Conservation (phyloP, 2,329 filamentous ascomycete genomes). For the Venturia aucupariae region DNA sequence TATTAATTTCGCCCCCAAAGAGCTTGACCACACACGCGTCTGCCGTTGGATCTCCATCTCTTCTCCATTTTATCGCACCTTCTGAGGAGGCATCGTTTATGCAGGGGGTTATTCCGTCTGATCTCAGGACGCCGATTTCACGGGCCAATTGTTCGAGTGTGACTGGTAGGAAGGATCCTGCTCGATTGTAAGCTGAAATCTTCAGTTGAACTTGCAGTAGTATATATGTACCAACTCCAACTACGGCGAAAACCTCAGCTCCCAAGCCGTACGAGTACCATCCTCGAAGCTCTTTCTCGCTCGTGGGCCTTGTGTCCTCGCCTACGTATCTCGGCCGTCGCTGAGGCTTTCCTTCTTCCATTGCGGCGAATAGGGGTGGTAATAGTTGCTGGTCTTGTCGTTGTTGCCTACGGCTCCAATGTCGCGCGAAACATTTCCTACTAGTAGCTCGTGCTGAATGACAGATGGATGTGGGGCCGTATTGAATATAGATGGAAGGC, state of each 20-base stretch:
- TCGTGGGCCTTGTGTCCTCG: constrained; percentile 74
- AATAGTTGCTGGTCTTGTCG: neutral
- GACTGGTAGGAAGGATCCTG: constrained; percentile 82
- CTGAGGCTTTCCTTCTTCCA: constrained; percentile 6
- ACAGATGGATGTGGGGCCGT: neutral
- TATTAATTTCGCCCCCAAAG: constrained; percentile 74
- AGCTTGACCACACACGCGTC: constrained; percentile 72
- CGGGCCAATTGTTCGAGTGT: constrained; percentile 81
- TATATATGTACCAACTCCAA: constrained; percentile 54
- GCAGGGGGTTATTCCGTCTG: constrained; percentile 65
- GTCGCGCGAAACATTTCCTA: neutral
- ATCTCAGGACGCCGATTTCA: constrained; percentile 76
- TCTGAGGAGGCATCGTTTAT: constrained; percentile 17
- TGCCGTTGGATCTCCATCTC: constrained; percentile 25
- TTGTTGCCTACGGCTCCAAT: neutral
- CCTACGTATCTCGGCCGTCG: constrained; percentile 47
- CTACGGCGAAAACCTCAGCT: constrained; percentile 87
- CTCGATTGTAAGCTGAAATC: constrained; percentile 29
- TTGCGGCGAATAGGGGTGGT: neutral
- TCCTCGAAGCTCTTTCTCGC: constrained; percentile 66
- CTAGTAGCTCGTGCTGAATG: neutral
- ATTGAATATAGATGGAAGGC: neutral
- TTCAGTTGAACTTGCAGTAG: constrained; percentile 15
- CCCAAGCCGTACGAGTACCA: constrained; percentile 92
- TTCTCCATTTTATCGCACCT: constrained; percentile 20